phyloP scores from a whole-genome alignment of 306 rosid genomes.

The Amphicarpaea edgeworthii region DNA sequence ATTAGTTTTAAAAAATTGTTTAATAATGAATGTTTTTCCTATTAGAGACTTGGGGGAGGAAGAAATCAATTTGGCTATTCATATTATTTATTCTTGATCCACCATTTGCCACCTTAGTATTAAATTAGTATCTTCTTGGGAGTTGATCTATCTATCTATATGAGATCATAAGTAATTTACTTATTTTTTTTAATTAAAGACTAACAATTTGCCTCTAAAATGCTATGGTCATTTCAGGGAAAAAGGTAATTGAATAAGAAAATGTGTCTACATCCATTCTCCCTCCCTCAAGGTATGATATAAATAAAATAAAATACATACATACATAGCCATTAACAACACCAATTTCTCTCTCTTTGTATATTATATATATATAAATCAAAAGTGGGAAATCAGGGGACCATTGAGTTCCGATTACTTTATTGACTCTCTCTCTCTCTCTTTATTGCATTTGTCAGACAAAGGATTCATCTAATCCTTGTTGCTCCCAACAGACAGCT shows the following conservation, averaged over 20 bases:
- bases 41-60: too few relatives aligned
- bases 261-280: constrained; percentile 44
- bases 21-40: not conserved
- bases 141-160: not conserved
- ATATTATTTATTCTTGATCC: not conserved
- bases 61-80: not conserved
- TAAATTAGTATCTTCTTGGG: not conserved
- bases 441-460: constrained; percentile 58
- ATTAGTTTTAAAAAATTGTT: not conserved
- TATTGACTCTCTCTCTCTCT: constrained; percentile 48
- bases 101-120: not conserved
- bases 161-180: not conserved
- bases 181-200: not conserved
- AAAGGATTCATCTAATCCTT: constrained; percentile 61
- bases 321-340: not conserved
- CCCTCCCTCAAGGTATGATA: not conserved
- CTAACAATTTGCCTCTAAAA: constrained; percentile 27
- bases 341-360: not conserved
- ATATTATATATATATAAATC: not conserved
- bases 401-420: constrained; percentile 51
- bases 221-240: constrained; percentile 25
- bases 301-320: not conserved
- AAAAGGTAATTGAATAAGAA: constrained; percentile 10
- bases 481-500: constrained; percentile 52
- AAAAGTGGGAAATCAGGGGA: constrained; percentile 51